Conservation (phyloP, 345 rosid genomes). For the Eucalyptus sp. region DNA sequence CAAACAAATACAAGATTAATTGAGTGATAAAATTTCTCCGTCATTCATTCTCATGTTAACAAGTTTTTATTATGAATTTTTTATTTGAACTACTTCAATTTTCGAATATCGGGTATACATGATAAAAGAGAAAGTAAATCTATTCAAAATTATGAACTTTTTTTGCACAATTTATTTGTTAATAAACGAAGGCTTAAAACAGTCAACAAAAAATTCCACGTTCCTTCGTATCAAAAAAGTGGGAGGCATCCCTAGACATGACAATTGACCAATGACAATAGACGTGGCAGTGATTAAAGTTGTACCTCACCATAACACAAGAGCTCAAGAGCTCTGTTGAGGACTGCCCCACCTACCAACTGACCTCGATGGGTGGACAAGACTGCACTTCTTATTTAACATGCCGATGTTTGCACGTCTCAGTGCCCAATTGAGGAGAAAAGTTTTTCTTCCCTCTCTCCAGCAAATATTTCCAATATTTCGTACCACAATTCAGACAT, state of each 20-base stretch:
- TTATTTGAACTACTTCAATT: background rate
- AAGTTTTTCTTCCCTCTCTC: too few relatives aligned
- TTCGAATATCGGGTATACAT: fast-evolving
- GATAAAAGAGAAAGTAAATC: background rate
- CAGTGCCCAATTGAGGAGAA: too few relatives aligned
- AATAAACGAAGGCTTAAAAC: fast-evolving
- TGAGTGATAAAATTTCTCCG: background rate
- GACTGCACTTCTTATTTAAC: too few relatives aligned
- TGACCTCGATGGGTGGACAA: too few relatives aligned
- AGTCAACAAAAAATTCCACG: fast-evolving
- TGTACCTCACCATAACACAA: fast-evolving
- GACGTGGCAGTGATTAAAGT: fast-evolving
- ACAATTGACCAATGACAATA: too few relatives aligned
- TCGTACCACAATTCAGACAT: too few relatives aligned
- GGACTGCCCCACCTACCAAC: fast-evolving
- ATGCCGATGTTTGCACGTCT: too few relatives aligned
- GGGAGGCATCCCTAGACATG: background rate
- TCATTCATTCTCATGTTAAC: background rate
- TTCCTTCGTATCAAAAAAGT: fast-evolving
- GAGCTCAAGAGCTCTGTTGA: fast-evolving
- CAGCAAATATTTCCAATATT: too few relatives aligned
- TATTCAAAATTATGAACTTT: background rate
- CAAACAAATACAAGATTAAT: background rate
- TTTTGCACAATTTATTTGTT: background rate
- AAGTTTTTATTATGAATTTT: background rate